Conservation (phyloP, 129 eudicot genomes). For the Oenanthe sinensis region DNA sequence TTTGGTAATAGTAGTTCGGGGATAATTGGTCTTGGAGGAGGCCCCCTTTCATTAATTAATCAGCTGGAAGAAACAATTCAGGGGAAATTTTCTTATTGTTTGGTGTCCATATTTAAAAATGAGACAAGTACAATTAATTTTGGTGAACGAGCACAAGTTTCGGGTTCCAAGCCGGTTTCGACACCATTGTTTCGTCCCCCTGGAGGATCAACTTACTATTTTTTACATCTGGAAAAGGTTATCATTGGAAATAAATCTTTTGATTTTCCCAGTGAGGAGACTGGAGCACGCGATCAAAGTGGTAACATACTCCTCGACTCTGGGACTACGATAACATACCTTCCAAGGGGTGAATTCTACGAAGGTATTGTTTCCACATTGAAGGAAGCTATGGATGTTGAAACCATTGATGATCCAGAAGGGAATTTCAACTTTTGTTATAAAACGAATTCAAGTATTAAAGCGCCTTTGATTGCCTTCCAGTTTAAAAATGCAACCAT, state of each 20-base stretch:
- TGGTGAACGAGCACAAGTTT: constrained; percentile 30
- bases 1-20: constrained; percentile 34
- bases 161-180: constrained; percentile 33
- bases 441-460: background rate
- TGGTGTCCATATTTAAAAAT: constrained; percentile 18
- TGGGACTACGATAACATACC: constrained; percentile 42
- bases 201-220: constrained; percentile 34
- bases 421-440: constrained; percentile 27
- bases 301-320: constrained; percentile 53
- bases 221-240: constrained; percentile 30
- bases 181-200: constrained; percentile 34
- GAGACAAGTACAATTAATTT: constrained; percentile 43
- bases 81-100: constrained; percentile 65
- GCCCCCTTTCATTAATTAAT: constrained; percentile 35
- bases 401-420: constrained; percentile 18
- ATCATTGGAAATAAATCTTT: constrained; percentile 29
- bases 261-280: background rate
- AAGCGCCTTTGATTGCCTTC: constrained; percentile 20
- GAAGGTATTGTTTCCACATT: constrained; percentile 6
- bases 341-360: constrained; percentile 13
- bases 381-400: background rate
- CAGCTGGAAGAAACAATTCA: constrained; percentile 22
- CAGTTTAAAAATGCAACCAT: constrained; percentile 37
- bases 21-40: constrained; percentile 63
- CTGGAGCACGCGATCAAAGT: background rate